Conservation (phyloP, 2,329 filamentous ascomycete genomes). For the Elsinoe perseae region DNA sequence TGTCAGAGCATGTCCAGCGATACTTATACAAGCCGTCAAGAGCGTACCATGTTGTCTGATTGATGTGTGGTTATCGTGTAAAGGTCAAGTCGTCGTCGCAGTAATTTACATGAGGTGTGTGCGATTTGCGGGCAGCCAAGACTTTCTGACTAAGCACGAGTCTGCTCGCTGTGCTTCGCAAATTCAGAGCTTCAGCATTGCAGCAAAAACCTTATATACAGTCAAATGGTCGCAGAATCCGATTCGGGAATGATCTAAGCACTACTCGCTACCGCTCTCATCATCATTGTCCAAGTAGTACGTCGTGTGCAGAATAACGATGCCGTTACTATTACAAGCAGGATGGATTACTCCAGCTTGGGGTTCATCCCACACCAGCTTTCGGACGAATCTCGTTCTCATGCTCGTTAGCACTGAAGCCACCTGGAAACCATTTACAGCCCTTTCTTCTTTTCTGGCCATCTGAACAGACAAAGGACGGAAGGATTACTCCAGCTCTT, state of each 20-base stretch:
- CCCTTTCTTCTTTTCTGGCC: not conserved
- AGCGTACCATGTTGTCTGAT: constrained; percentile 38
- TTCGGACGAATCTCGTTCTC: constrained; percentile 1
- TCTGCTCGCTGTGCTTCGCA: not conserved
- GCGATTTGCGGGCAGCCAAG: constrained; percentile 15
- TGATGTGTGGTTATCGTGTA: constrained; percentile 24
- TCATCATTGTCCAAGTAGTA: too few species aligned
- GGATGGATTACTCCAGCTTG: not conserved
- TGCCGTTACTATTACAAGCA: not conserved
- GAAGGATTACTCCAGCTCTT: not conserved
- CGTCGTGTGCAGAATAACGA: too few species aligned
- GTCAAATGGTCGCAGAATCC: too few species aligned
- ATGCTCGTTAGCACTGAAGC: not conserved
- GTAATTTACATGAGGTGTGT: constrained; percentile 15
- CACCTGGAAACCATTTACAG: not conserved
- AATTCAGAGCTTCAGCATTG: too few species aligned
- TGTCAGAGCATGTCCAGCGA: constrained; percentile 10
- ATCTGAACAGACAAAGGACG: not conserved
- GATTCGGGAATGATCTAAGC: too few species aligned
- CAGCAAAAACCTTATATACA: too few species aligned
- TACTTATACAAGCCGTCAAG: not conserved
- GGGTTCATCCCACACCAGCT: not conserved
- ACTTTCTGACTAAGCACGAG: constrained; percentile 7
- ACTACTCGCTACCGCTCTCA: too few species aligned
- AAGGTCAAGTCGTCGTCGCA: not conserved